Conservation (phyloP, 2,329 filamentous ascomycete genomes). For the Ambrosiella cleistominuta region DNA sequence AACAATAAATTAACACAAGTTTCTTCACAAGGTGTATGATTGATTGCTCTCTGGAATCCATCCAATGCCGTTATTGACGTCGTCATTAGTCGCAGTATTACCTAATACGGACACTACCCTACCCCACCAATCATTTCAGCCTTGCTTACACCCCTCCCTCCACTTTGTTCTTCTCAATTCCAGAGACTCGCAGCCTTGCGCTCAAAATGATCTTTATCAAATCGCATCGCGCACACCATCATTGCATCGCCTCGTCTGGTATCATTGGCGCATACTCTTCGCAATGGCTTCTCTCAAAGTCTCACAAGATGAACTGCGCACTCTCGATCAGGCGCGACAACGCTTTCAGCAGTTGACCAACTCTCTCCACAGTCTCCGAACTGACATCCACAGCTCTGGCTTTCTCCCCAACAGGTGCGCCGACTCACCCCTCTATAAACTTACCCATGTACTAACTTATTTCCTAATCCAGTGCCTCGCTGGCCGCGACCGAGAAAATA, state of each 20-base stretch:
- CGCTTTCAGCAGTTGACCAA: conserved; percentile 50
- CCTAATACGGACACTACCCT: background rate
- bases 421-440: background rate
- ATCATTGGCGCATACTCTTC: background rate
- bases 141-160: background rate
- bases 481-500: conserved; percentile 55
- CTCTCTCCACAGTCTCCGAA: conserved; percentile 47
- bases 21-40: background rate
- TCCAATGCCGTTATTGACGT: background rate
- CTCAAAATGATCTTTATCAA: background rate
- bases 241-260: background rate
- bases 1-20: background rate
- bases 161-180: background rate
- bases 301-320: conserved; percentile 43
- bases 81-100: background rate
- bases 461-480: conserved; percentile 36
- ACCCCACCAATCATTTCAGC: background rate
- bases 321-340: conserved; percentile 52
- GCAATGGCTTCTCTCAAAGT: conserved; percentile 30
- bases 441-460: background rate
- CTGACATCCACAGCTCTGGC: conserved; percentile 41
- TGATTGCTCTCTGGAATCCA: background rate
- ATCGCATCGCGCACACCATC: background rate
- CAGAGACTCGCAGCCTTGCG: background rate
- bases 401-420: conserved; percentile 50